Conservation (phyloP, 805 yeast species). For the Metschnikowia sp. region DNA sequence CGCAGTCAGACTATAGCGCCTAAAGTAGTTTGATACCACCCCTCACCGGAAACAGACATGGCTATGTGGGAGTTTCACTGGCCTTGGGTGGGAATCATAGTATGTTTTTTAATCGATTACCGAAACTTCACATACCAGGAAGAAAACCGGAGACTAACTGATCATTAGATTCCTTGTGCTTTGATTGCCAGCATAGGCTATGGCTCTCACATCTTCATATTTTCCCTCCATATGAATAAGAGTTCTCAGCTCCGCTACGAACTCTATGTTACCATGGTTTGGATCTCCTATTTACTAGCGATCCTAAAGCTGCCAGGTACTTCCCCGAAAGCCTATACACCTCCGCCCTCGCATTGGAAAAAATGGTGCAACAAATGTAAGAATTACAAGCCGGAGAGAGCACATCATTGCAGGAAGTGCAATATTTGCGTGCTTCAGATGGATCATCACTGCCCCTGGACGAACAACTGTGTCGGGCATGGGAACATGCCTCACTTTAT, state of each 20-base stretch:
- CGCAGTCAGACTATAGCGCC: background rate
- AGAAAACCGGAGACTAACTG: constrained; percentile 11
- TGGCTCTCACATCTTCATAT: constrained; percentile 57
- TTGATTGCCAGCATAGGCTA: constrained; percentile 60
- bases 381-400: constrained; percentile 70
- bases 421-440: constrained; percentile 73
- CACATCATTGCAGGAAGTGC: constrained; percentile 84
- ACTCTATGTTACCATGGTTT: constrained; percentile 49
- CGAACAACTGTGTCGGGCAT: constrained; percentile 84
- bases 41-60: background rate
- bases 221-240: constrained; percentile 39
- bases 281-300: constrained; percentile 76
- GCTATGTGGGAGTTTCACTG: constrained; percentile 19
- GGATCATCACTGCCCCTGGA: constrained; percentile 97
- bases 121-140: background rate
- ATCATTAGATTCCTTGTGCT: constrained; percentile 54
- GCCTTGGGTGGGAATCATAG: constrained; percentile 19
- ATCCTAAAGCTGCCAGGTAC: constrained; percentile 64
- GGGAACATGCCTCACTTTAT: constrained; percentile 74
- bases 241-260: constrained; percentile 47
- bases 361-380: constrained; percentile 74
- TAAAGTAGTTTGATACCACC: background rate
- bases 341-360: constrained; percentile 50
- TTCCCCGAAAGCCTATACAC: constrained; percentile 50
- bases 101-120: constrained; percentile 4